These are phyloP conservation scores for Candolleomyces aberdarensis DNA, from an alignment of 768 basidiomycete genomes.

Conservation along the genomic window DNA sequence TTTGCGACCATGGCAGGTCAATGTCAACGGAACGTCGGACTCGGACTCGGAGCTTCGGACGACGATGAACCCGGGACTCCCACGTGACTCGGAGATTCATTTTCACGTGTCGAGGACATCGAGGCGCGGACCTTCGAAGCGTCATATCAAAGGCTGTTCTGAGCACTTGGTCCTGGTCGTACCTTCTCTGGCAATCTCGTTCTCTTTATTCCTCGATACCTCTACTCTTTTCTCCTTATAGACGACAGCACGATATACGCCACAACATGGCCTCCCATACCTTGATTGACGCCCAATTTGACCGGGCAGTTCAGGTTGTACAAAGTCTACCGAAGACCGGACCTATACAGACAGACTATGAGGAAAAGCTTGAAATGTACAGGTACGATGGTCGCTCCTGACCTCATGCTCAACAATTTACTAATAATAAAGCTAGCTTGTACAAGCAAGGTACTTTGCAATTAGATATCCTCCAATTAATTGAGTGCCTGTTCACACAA, in stretches of 20 bases:
- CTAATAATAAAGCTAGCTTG: slow-evolving; percentile 43
- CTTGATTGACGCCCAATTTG: slow-evolving; percentile 82
- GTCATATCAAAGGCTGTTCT: too few species aligned
- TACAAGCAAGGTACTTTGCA: slow-evolving; percentile 81
- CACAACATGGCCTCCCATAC: slow-evolving; percentile 54
- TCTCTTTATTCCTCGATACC: background rate
- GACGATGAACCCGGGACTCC: too few species aligned
- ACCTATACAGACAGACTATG: slow-evolving; percentile 93
- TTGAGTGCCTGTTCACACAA: slow-evolving; percentile 6
- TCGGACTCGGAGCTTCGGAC: too few species aligned
- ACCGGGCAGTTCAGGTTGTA: slow-evolving; percentile 92
- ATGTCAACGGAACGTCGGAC: too few species aligned
- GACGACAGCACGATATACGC: background rate
- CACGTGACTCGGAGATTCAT: too few species aligned
- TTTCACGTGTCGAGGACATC: too few species aligned
- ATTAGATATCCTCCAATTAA: slow-evolving; percentile 1
- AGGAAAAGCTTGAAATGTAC: slow-evolving; percentile 93
- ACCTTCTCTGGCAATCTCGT: background rate
- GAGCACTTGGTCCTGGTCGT: too few species aligned
- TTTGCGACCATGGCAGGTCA: too few species aligned
- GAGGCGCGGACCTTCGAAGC: too few species aligned
- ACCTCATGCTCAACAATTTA: too few species aligned
- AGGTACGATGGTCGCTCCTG: slow-evolving; percentile 43
- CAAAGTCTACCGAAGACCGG: slow-evolving; percentile 91
- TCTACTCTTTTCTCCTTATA: background rate